phyloP scores from a whole-genome alignment of 306 rosid genomes.

The Hippophae rhamnoides region DNA sequence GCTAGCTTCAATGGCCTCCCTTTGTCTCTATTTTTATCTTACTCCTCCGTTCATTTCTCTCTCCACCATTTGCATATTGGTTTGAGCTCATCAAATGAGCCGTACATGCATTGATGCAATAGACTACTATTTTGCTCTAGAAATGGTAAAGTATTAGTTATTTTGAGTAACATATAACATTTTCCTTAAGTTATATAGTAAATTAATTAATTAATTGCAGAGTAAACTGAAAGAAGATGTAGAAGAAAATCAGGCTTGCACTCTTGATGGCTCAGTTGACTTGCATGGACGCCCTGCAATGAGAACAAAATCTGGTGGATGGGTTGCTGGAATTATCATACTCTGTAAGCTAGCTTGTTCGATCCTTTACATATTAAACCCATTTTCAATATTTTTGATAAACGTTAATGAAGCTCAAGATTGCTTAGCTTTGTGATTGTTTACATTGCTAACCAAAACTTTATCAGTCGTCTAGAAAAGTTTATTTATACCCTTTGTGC shows the following conservation, averaged over 20 bases:
- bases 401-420: neutral
- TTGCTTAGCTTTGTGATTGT: neutral
- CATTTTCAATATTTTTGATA: neutral
- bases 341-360: conserved; percentile 50
- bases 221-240: conserved; percentile 39
- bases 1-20: neutral
- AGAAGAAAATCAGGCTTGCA: conserved; percentile 30
- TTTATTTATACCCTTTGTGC: too few relatives aligned
- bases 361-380: neutral
- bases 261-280: conserved; percentile 87
- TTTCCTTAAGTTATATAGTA: neutral
- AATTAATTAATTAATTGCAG: conserved; percentile 17
- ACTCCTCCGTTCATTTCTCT: neutral
- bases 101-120: too few relatives aligned
- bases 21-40: neutral
- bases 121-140: neutral
- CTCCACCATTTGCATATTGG: neutral
- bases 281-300: conserved; percentile 78
- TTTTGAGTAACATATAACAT: neutral
- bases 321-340: conserved; percentile 82
- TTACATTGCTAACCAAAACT: neutral
- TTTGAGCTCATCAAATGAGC: too few relatives aligned
- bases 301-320: conserved; percentile 69
- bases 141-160: neutral
- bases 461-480: too few relatives aligned